Evolutionary conservation across 2,329 filamentous ascomycete species (phyloP).

Genomic region (Byssoonygena ceratinophila): DNA sequence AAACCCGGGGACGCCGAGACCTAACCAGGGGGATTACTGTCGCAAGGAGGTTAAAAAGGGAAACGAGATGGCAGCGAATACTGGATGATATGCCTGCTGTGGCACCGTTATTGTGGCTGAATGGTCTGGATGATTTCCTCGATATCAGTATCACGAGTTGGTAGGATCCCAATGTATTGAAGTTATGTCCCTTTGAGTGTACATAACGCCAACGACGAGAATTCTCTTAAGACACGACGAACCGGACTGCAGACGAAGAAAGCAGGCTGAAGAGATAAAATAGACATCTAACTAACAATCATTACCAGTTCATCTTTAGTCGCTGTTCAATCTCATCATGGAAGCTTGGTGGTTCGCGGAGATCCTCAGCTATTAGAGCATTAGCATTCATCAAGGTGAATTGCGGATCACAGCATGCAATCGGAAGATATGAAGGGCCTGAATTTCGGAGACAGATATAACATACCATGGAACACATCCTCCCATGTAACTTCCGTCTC

Average conservation of each 20-base stretch:
- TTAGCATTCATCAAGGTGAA: constrained; percentile 2
- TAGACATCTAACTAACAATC: background rate
- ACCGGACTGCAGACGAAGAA: background rate
- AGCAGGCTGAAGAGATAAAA: background rate
- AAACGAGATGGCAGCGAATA: too few species aligned
- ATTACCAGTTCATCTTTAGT: constrained; percentile 58
- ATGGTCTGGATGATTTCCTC: too few species aligned
- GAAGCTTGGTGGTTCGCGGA: constrained; percentile 58
- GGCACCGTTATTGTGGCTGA: too few species aligned
- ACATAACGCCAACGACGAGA: constrained; percentile 9
- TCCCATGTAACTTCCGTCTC: constrained; percentile 80
- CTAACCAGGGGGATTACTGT: background rate
- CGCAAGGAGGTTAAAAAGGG: too few species aligned
- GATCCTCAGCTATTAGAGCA: constrained; percentile 49
- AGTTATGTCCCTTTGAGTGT: constrained; percentile 3
- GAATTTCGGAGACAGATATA: too few species aligned
- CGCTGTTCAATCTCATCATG: constrained; percentile 92
- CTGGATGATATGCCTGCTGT: too few species aligned
- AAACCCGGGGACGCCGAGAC: background rate
- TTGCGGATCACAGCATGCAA: background rate
- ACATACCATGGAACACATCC: constrained; percentile 70
- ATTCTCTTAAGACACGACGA: too few species aligned
- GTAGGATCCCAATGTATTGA: constrained; percentile 1
- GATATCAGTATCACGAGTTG: too few species aligned
- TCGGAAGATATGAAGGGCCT: too few species aligned